Evolutionary conservation across 2,329 filamentous ascomycete genomes (phyloP).

Genomic region (Coleophoma crateriformis): DNA sequence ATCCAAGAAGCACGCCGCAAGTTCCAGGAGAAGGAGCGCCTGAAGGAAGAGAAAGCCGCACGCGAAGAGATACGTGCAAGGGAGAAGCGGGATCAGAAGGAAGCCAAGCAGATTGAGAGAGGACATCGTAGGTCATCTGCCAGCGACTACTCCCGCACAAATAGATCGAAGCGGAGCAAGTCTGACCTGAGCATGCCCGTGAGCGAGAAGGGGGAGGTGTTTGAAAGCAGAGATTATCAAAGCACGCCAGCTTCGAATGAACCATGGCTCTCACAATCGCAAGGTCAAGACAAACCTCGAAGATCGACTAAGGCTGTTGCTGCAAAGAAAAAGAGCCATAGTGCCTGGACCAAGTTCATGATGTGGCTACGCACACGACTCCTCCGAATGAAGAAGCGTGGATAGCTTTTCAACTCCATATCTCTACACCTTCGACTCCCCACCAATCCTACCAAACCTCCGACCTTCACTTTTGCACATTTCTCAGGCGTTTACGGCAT

Average conservation of each 20-base stretch:
- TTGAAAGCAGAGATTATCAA: constrained; percentile 15
- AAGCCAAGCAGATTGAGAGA: constrained; percentile 45
- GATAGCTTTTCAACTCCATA: too few relatives aligned
- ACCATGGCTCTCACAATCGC: constrained; percentile 2
- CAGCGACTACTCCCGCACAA: constrained; percentile 28
- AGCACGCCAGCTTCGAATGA: constrained; percentile 5
- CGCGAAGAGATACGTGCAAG: constrained; percentile 52
- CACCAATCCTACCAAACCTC: too few relatives aligned
- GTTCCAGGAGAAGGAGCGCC: constrained; percentile 55
- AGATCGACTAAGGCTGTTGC: constrained; percentile 4
- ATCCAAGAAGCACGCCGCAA: constrained; percentile 56
- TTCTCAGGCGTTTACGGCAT: too few relatives aligned
- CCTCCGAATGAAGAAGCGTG: constrained; percentile 28
- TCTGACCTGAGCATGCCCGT: constrained; percentile 18
- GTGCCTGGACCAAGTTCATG: constrained; percentile 57
- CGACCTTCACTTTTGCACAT: too few relatives aligned
- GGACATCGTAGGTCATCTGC: constrained; percentile 23
- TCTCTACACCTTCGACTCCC: too few relatives aligned
- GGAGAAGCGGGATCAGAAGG: constrained; percentile 53
- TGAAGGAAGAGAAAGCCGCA: constrained; percentile 58
- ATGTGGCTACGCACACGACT: constrained; percentile 59
- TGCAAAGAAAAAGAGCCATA: constrained; percentile 52
- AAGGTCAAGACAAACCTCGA: not conserved
- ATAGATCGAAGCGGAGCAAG: constrained; percentile 32
- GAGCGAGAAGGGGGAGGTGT: constrained; percentile 17